These are phyloP conservation scores for Telfairia occidentalis DNA, from an alignment of 331 rosid species.

Conservation along the genomic window DNA sequence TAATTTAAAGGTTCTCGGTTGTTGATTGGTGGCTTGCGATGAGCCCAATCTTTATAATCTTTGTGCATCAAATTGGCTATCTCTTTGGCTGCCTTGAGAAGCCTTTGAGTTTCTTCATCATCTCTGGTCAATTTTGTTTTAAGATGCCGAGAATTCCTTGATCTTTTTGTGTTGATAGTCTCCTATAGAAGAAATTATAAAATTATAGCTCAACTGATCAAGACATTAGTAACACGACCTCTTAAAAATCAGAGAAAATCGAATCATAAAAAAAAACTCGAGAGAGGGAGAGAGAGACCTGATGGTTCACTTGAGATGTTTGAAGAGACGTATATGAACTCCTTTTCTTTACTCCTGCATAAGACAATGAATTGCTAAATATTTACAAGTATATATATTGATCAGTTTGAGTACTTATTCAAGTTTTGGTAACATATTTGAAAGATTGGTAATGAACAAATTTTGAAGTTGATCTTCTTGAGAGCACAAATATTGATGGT, in stretches of 20 bases:
- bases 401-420: background rate
- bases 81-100: constrained; percentile 8
- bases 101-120: background rate
- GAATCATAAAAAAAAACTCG: background rate
- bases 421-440: background rate
- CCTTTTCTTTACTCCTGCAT: constrained; percentile 8
- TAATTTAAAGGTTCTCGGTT: constrained; percentile 12
- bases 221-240: background rate
- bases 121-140: background rate
- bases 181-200: background rate
- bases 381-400: background rate
- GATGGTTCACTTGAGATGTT: constrained; percentile 5
- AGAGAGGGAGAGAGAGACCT: constrained; percentile 7
- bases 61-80: constrained; percentile 15
- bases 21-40: constrained; percentile 17
- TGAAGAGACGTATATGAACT: constrained; percentile 1
- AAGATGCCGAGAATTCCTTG: background rate
- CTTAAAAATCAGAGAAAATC: background rate
- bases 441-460: background rate
- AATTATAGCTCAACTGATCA: background rate
- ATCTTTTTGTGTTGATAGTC: background rate
- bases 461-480: background rate
- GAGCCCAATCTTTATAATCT: constrained; percentile 11
- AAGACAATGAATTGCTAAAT: constrained; percentile 3
- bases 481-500: background rate